Evolutionary conservation across 805 yeast species (phyloP).

Genomic region (Starmera amethionina): DNA sequence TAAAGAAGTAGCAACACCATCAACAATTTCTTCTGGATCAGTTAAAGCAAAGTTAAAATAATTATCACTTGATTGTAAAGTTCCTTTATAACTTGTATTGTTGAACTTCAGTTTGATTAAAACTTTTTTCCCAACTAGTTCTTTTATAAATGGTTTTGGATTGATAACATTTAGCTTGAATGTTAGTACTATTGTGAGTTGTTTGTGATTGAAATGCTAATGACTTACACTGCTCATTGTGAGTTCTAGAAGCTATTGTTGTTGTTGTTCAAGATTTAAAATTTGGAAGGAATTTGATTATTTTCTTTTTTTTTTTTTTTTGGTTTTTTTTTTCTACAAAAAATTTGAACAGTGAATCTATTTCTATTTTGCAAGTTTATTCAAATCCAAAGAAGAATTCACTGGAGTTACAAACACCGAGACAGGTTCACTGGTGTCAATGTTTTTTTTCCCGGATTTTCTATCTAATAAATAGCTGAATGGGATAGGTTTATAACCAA

Average conservation of each 20-base stretch:
- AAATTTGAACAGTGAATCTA: background rate
- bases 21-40: slow-evolving; percentile 43
- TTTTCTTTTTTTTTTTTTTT: too few relatives aligned
- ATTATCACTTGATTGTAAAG: slow-evolving; percentile 69
- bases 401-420: slow-evolving; percentile 1
- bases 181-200: background rate
- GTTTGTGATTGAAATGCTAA: background rate
- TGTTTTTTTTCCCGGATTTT: background rate
- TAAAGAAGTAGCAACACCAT: slow-evolving; percentile 36
- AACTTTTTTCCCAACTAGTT: slow-evolving; percentile 61
- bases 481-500: slow-evolving; percentile 9
- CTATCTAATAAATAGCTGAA: slow-evolving; percentile 4
- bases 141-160: slow-evolving; percentile 84
- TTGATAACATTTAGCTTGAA: slow-evolving; percentile 49
- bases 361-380: background rate
- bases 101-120: slow-evolving; percentile 85
- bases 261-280: too few relatives aligned
- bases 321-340: background rate
- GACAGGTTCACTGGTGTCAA: background rate
- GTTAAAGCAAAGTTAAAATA: slow-evolving; percentile 84
- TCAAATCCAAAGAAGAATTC: background rate
- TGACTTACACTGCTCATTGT: background rate
- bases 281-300: too few relatives aligned
- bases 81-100: slow-evolving; percentile 78
- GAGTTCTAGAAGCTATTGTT: background rate